Evolutionary conservation across 2,329 filamentous ascomycete species (phyloP), one percentile per base, ranked within the genome.

Genomic region (Metarhizium guizhouense): DNA sequence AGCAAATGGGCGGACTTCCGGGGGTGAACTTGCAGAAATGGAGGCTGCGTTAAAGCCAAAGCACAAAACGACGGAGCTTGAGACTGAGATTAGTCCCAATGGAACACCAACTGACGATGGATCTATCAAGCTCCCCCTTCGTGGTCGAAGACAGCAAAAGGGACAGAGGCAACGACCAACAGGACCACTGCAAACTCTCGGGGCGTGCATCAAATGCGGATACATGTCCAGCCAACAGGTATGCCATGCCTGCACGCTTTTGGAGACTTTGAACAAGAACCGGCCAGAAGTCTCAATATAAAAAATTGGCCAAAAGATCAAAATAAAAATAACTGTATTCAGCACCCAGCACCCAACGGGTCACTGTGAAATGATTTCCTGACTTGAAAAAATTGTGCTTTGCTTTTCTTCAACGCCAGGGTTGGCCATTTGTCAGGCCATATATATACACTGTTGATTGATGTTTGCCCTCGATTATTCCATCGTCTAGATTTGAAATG

Each of bases 171-270:
- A 65, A 58, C 60, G 62, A 47, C 53, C 67, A 5, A 54, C 69
- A 2, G 68, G 64, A 11, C 72, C 79, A n/a, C 80, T 83, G 64
- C 89, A 93, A 69, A 85, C 85, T 14, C 80, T 96, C 62, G 90
- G 93, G 2, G 86, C 85, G 60, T 99, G 94, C 67, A 83, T 86
- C 65, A 86, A 83, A 53, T 99, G 94, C 64, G 94, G 94, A 14
- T 99, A 97, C 68, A 88, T 99, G 71, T 96, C 94, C 2, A 96
- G 92, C 64, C 94, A 99, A 70, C 82, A 83, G 34, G 83, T 96
- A 43, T 99, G 94, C 72, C 95, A 99, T 72, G 94, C 94, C 0
- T 99, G 94, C 68, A 87, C 85, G 59, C 75, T 99, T 48, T 80
- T 99, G 3, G 92, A 97, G 63, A 90, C 88, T 0, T 71, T 99